Base-by-base conservation (phyloP, 352 stramenopile species). In the Phytopythium kandeliae region DNA sequence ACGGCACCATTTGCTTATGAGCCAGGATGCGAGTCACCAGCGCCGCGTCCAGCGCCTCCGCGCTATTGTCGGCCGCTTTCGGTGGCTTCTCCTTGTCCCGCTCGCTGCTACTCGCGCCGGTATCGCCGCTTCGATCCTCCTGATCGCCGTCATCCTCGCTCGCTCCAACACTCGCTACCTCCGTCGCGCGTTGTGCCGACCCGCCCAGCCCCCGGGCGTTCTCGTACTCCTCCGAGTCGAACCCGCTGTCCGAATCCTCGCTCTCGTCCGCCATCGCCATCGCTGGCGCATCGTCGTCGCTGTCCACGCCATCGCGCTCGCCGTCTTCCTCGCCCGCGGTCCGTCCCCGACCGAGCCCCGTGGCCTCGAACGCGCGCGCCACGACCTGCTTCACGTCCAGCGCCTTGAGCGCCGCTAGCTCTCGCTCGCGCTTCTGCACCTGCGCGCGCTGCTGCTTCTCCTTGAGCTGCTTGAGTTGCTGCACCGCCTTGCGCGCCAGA, bases 1-100 rank as follows among this genome's bases (percentile, higher is more conserved):
- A 62, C 26, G 75, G 65, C 53, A 75, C 49, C 58, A 91, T 76
- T 56, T 86, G 75, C 48, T 86, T 89, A 63, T 91, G 80, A 42
- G 71, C 54, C 45, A 88, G 60, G 25, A 90, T 54, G n/a, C 72
- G 71, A 26, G 85, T 72, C 33, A 89, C 54, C 25, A 87, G 42
- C 52, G 63, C 67, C 19, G 64, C 53, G 33, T 75, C 49, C 24
- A 83, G 30, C 24, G 62, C 58, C 0, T 48, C 59, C 6, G 49
- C 17, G 17, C 52, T 44, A 2, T 24, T 36, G 2, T 48, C 36
- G 6, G 19, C 33, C 15, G 33, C 48, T 11, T 53, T 35, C 30
- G n/a, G n/a, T n/a, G n/a, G n/a, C n/a, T n/a, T n/a, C n/a, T n/a
- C n/a, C n/a, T n/a, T n/a, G n/a, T n/a, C n/a, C n/a, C n/a, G n/a